phyloP scores from a whole-genome alignment of 139 green algal genomes.

The Astrephomene gubernaculifera region DNA sequence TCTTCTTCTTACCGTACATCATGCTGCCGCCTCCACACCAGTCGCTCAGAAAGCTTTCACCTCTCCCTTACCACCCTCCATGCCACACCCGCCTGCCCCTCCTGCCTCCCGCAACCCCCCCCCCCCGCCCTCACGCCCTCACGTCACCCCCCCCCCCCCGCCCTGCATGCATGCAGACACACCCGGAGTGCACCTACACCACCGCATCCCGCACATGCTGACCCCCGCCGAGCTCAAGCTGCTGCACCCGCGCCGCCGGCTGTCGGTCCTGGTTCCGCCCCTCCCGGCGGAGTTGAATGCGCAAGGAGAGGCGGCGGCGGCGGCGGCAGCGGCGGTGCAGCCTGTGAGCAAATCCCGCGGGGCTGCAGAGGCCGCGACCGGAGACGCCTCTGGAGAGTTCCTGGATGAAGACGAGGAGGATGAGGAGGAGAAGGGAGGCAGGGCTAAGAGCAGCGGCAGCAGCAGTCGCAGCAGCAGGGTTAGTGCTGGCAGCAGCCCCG shows the following conservation, averaged over 20 bases:
- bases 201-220: conserved; percentile 92
- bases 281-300: conserved; percentile 51
- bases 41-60: no score
- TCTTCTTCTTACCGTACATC: no score
- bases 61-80: no score
- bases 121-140: background rate
- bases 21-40: no score
- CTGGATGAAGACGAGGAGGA: background rate
- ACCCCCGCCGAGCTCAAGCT: conserved; percentile 77
- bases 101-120: background rate
- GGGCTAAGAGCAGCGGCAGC: background rate
- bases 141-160: background rate
- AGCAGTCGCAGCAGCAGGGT: no score
- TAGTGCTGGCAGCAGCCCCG: background rate
- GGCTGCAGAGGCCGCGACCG: no score
- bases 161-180: conserved; percentile 79
- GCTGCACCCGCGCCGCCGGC: conserved; percentile 78
- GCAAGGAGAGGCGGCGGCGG: background rate
- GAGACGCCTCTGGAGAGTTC: no score
- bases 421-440: background rate
- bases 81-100: background rate
- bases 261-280: conserved; percentile 71
- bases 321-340: background rate
- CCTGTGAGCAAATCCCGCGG: no score
- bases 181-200: conserved; percentile 94